Base-by-base conservation (phyloP, 1,139 yeast species). In the Candida smagusa region DNA sequence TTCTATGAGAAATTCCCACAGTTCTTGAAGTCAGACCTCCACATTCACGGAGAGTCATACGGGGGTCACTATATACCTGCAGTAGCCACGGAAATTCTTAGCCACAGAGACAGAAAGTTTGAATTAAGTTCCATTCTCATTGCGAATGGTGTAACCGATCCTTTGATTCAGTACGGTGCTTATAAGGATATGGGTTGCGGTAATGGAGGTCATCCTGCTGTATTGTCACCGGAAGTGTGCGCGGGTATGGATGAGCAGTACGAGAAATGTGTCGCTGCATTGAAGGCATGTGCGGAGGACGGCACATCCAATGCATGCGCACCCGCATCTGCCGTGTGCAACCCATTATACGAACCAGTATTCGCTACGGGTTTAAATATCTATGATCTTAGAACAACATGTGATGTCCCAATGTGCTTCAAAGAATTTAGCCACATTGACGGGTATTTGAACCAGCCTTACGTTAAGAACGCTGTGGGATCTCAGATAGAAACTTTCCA, bases 151-250 rank as follows among this genome's bases (percentile, higher is more conserved):
- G 77, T 92, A 56, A 89, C 97, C 39, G 97, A 92, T 63, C 89
- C 96, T 11, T 77, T 88, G 60, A 79, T 81, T 45, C 98, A 92
- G 68, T 86, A 84, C 61, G 84, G 82, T 51, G 81, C 81, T 62
- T 92, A 88, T 65, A 85, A 86, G 67, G 95, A 95, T 61, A 92
- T 92, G 98, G 97, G 97, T 8, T 92, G 98, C 65, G 96, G 97
- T 48, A 71, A 79, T 54, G 96, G 96, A 55, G 97, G 96, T 34
- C 84, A 81, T 49, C 84, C 85, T 28, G 72, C 95, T 8, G 95
- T 89, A 7, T 69, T 92, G 52, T 69, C 75, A 28, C 86, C 84
- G 35, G 90, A 84, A 45, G 83, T 84, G 60, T 92, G 98, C 69
- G 75, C 80, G 40, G 68, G 72, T 36, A 87, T 90, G 96, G 54